Evolutionary conservation across 2,329 filamentous ascomycete genomes (phyloP).

Genomic region (Kalmusia sp.): DNA sequence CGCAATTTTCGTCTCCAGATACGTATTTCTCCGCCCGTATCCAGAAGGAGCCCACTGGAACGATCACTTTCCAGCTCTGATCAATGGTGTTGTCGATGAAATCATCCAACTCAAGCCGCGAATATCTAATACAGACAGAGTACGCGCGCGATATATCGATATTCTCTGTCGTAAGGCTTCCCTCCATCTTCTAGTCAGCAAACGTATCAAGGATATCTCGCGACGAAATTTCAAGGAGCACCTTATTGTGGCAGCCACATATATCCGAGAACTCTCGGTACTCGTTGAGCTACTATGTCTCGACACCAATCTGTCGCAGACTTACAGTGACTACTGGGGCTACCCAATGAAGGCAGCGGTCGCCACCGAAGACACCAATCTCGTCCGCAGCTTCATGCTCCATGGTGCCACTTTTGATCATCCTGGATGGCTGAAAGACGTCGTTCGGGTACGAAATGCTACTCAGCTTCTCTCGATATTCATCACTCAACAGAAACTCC

Average conservation of each 20-base stretch:
- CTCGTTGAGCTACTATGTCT: not conserved
- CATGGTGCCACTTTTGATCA: not conserved
- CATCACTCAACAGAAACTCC: not conserved
- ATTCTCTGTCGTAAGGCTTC: not conserved
- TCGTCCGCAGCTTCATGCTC: not conserved
- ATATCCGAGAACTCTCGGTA: not conserved
- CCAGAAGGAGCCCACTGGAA: not conserved
- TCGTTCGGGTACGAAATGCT: not conserved
- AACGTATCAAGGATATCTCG: not conserved
- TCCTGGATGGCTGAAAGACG: not conserved
- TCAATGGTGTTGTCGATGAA: not conserved
- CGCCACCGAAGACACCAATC: not conserved
- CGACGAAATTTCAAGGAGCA: not conserved
- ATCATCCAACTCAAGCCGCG: not conserved
- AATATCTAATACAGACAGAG: not conserved
- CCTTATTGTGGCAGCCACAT: not conserved
- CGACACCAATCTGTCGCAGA: not conserved
- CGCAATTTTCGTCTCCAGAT: not conserved
- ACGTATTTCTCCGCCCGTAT: not conserved
- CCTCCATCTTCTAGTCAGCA: not conserved
- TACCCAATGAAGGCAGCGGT: not conserved
- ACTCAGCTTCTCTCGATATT: not conserved
- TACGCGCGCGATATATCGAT: not conserved
- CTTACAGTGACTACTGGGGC: not conserved
- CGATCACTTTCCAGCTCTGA: not conserved